Conservation (phyloP, 2,329 filamentous ascomycete species). For the Pezicula radicicola region DNA sequence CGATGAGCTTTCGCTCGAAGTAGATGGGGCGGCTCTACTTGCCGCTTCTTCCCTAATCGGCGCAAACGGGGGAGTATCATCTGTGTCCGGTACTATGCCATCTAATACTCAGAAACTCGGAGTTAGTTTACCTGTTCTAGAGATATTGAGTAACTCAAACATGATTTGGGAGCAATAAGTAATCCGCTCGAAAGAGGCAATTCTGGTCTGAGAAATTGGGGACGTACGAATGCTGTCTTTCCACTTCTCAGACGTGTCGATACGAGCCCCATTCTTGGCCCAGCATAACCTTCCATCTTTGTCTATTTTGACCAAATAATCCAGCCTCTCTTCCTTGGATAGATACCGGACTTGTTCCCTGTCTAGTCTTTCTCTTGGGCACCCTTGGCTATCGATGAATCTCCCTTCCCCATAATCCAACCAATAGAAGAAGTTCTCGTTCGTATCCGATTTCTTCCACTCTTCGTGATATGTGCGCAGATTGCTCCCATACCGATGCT, state of each 20-base stretch:
- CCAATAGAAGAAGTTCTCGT: conserved; percentile 94
- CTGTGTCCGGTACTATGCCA: conserved; percentile 63
- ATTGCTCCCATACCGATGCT: conserved; percentile 86
- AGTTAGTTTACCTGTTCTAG: no score
- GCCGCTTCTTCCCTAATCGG: conserved; percentile 20
- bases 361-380: conserved; percentile 72
- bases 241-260: conserved; percentile 73
- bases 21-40: conserved; percentile 9
- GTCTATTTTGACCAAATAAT: conserved; percentile 79
- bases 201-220: no score
- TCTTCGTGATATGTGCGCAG: conserved; percentile 77
- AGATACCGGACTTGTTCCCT: conserved; percentile 81
- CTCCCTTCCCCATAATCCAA: conserved; percentile 78
- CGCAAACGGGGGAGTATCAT: conserved; percentile 53
- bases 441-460: conserved; percentile 75
- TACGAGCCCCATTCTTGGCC: conserved; percentile 76
- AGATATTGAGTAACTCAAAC: no score
- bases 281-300: conserved; percentile 73
- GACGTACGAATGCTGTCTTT: conserved; percentile 65
- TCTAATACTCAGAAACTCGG: conserved; percentile 25
- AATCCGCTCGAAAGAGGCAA: no score
- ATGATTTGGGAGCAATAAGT: no score
- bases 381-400: conserved; percentile 64
- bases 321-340: conserved; percentile 74
- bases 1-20: conserved; percentile 12